Evolutionary conservation across 345 rosid genomes (phyloP).

Genomic region (Gynandropsis gynandra): DNA sequence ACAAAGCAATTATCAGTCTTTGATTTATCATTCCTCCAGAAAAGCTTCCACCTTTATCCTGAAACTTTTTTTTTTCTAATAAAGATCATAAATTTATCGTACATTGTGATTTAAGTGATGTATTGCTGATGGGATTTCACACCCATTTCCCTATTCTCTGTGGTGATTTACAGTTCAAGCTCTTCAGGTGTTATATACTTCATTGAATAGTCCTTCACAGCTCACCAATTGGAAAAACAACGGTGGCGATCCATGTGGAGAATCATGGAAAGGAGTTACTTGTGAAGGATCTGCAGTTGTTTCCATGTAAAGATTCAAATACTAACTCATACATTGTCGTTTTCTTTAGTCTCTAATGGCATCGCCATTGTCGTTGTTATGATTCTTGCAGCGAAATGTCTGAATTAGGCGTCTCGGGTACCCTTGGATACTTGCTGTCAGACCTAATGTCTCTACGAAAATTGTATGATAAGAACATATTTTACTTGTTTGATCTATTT

Average conservation of each 20-base stretch:
- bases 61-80: background rate
- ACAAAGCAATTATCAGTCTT: background rate
- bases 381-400: slow-evolving; percentile 56
- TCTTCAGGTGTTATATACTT: slow-evolving; percentile 72
- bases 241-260: slow-evolving; percentile 92
- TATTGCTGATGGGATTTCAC: slow-evolving; percentile 12
- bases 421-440: slow-evolving; percentile 88
- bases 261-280: slow-evolving; percentile 88
- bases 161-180: slow-evolving; percentile 60
- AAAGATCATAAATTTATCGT: background rate
- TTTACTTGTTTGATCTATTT: slow-evolving; percentile 4
- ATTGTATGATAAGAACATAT: slow-evolving; percentile 48
- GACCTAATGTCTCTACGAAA: slow-evolving; percentile 59
- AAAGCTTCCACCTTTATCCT: background rate
- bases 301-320: slow-evolving; percentile 46
- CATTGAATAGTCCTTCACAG: slow-evolving; percentile 76
- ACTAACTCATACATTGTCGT: background rate
- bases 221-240: slow-evolving; percentile 75
- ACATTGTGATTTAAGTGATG: slow-evolving; percentile 5
- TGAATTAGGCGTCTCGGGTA: slow-evolving; percentile 67
- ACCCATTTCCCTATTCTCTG: slow-evolving; percentile 6
- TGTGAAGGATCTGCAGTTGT: slow-evolving; percentile 89
- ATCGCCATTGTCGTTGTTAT: slow-evolving; percentile 19
- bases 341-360: slow-evolving; percentile 11
- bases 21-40: background rate